A percentile compares a stretch with the other conserved stretches of the same genome.
Conservation (phyloP, 2,329 filamentous ascomycete genomes). For the Bipolaris cookei region DNA sequence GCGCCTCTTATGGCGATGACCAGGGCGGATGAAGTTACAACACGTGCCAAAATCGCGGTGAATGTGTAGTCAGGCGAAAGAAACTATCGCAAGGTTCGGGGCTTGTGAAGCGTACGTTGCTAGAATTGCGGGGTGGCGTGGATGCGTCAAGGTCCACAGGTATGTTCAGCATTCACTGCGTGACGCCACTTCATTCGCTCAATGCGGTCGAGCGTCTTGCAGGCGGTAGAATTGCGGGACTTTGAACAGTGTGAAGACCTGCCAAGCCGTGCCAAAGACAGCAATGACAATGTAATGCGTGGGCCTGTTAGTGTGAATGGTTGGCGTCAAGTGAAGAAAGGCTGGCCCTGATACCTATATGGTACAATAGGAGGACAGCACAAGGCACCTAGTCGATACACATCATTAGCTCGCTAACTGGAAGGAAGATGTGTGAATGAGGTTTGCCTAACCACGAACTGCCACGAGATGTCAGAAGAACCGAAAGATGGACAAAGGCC, state of each 20-base stretch:
- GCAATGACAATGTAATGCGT: conserved; percentile 12
- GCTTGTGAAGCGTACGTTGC: conserved; percentile 26
- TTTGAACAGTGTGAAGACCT: conserved; percentile 9
- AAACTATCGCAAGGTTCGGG: background rate
- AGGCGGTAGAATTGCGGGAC: conserved; percentile 28
- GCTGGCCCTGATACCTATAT: conserved; percentile 32
- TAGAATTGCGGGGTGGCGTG: conserved; percentile 18
- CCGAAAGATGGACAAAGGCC: conserved; percentile 17
- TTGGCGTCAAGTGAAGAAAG: conserved; percentile 13
- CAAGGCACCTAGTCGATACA: conserved; percentile 20
- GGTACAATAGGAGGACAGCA: conserved; percentile 16
- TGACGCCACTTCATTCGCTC: conserved; percentile 26
- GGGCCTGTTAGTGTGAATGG: conserved; percentile 22
- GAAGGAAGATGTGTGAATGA: conserved; percentile 16
- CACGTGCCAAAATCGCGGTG: conserved; percentile 14
- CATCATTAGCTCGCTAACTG: conserved; percentile 31
- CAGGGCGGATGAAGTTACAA: conserved; percentile 15
- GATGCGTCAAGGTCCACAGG: conserved; percentile 13
- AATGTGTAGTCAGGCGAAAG: conserved; percentile 8
- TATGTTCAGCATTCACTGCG: conserved; percentile 28
- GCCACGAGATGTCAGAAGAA: conserved; percentile 36
- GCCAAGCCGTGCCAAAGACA: conserved; percentile 4
- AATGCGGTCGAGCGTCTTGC: conserved; percentile 33
- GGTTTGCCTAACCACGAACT: conserved; percentile 25
- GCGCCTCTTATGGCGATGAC: conserved; percentile 13